Percentiles rank a stretch among this genome's conserved stretches.
Evolutionary conservation across 352 stramenopile genomes (phyloP).

Genomic region (Globisporangium rhizosaccharum): DNA sequence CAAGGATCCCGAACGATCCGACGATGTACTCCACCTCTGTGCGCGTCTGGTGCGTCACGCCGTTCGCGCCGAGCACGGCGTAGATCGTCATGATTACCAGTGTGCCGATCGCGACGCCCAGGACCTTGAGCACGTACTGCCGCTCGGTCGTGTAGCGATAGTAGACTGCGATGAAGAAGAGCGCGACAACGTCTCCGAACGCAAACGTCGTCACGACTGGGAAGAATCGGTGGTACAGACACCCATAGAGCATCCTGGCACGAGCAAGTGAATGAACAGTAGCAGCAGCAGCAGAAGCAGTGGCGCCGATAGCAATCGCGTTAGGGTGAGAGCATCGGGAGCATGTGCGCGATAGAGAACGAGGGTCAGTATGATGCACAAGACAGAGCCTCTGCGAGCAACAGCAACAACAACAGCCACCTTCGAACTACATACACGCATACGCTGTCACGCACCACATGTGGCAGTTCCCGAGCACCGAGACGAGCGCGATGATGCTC

Average conservation of each 20-base stretch:
- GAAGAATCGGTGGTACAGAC: conserved; percentile 5
- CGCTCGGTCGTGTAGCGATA: conserved; percentile 36
- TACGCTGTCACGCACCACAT: conserved; percentile 18
- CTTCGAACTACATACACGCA: background rate
- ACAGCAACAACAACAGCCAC: background rate
- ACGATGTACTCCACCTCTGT: conserved; percentile 20
- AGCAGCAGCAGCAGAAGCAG: too few species aligned
- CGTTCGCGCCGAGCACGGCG: conserved; percentile 29
- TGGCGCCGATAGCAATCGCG: too few species aligned
- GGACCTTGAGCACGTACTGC: conserved; percentile 30
- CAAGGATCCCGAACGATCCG: conserved; percentile 30
- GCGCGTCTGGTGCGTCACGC: conserved; percentile 23
- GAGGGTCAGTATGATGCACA: too few species aligned
- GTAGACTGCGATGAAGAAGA: conserved; percentile 47
- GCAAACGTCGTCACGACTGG: conserved; percentile 44
- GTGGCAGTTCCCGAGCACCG: conserved; percentile 34
- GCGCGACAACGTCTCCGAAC: conserved; percentile 30
- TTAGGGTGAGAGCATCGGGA: too few species aligned
- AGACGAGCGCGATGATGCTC: conserved; percentile 33
- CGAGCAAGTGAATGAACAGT: background rate
- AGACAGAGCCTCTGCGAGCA: too few species aligned
- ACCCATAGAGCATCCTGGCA: conserved; percentile 9
- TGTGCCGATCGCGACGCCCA: conserved; percentile 15
- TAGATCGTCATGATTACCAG: conserved; percentile 33
- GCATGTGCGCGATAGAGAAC: background rate